Conservation (phyloP, 2,329 filamentous ascomycete species). For the Sclerotiophoma versabilis region DNA sequence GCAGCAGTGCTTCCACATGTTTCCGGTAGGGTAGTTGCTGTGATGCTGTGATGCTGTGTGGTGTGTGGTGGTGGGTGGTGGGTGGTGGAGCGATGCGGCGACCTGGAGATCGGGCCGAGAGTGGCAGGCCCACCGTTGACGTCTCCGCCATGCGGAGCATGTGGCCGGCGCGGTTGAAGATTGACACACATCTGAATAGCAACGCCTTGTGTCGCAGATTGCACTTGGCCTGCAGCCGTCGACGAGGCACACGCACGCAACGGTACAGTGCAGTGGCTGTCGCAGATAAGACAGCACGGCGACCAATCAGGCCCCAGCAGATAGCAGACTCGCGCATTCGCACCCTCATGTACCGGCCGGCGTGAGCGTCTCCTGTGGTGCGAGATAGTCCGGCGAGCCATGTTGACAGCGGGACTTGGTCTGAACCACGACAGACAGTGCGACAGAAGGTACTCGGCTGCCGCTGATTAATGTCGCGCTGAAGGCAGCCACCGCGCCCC, state of each 20-base stretch:
- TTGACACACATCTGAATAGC: background rate
- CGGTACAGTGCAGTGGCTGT: background rate
- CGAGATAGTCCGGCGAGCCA: constrained; percentile 21
- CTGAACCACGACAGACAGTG: constrained; percentile 23
- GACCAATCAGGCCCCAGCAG: constrained; percentile 21
- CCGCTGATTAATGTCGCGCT: constrained; percentile 36
- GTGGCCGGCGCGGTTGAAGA: background rate
- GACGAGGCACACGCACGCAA: background rate
- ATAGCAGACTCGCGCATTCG: constrained; percentile 2
- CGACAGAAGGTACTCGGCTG: constrained; percentile 14
- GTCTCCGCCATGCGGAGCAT: constrained; percentile 15
- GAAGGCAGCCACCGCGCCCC: constrained; percentile 23
- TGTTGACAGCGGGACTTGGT: constrained; percentile 21
- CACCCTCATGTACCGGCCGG: constrained; percentile 20
- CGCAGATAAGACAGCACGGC: constrained; percentile 22
- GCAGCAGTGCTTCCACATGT: background rate
- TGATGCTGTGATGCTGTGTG: background rate
- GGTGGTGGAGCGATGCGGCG: constrained; percentile 1
- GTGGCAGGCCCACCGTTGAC: constrained; percentile 10
- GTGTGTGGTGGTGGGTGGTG: background rate
- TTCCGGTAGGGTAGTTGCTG: too few species aligned
- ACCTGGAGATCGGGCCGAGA: constrained; percentile 8
- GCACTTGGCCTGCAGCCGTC: constrained; percentile 14
- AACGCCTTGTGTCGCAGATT: background rate
- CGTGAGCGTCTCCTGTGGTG: constrained; percentile 14